Percentiles rank a stretch among this genome's conserved stretches.
These are phyloP conservation scores for Knufia fluminis DNA, from an alignment of 2,329 filamentous ascomycete species.

Conservation along the genomic window DNA sequence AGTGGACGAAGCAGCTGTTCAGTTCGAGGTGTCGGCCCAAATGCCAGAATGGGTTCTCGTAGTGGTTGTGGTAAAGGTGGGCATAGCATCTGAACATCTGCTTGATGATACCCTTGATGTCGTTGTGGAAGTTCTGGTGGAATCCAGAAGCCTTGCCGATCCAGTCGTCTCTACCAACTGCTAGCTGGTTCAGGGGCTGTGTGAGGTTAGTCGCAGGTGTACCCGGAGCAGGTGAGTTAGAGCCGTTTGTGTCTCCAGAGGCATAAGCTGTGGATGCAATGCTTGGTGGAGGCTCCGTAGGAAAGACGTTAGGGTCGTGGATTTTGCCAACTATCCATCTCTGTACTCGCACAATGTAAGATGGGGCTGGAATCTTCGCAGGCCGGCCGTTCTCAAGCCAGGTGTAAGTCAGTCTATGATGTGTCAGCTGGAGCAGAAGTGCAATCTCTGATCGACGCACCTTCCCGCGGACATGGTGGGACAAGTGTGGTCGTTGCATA, in stretches of 20 bases:
- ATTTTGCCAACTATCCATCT: constrained; percentile 97
- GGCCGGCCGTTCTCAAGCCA: constrained; percentile 87
- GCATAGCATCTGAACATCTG: constrained; percentile 99
- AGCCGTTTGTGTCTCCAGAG: constrained; percentile 43
- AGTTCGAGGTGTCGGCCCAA: constrained; percentile 62
- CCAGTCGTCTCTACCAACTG: constrained; percentile 60
- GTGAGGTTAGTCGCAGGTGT: constrained; percentile 39
- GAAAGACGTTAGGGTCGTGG: constrained; percentile 80
- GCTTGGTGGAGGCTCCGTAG: constrained; percentile 65
- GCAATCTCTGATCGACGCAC: constrained; percentile 49
- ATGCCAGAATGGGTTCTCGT: constrained; percentile 72
- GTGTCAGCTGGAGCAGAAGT: constrained; percentile 15
- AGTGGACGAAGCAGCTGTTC: constrained; percentile 82
- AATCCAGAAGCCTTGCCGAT: constrained; percentile 89
- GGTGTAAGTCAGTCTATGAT: constrained; percentile 75
- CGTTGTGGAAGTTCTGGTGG: constrained; percentile 76
- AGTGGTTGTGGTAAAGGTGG: constrained; percentile 96
- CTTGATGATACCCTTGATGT: constrained; percentile 88
- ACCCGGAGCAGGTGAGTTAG: constrained; percentile 31
- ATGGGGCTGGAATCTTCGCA: constrained; percentile 81
- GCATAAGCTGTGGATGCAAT: constrained; percentile 48
- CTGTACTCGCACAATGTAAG: constrained; percentile 93
- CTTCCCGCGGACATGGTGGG: constrained; percentile 89
- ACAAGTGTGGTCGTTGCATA: constrained; percentile 77
- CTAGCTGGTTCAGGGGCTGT: constrained; percentile 52